These are phyloP conservation scores for Nicotiana obtusifolia DNA, from an alignment of 257 asterid species.

Conservation along the genomic window DNA sequence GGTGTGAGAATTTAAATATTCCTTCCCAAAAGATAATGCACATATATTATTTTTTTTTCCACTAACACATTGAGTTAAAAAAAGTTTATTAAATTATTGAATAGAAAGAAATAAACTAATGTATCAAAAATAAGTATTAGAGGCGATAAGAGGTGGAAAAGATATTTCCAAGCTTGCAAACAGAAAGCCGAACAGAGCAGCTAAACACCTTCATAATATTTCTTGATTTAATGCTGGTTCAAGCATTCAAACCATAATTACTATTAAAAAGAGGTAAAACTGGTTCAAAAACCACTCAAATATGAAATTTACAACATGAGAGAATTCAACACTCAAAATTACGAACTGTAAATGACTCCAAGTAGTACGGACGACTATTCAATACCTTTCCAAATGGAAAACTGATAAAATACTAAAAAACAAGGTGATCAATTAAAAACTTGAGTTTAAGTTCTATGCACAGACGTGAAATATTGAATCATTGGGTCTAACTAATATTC, in stretches of 20 bases:
- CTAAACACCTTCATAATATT: not conserved
- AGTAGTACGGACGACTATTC: not conserved
- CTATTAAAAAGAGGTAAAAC: not conserved
- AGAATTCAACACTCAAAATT: not conserved
- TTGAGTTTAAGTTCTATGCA: no score
- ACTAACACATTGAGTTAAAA: no score
- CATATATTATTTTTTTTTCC: no score
- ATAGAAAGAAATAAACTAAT: not conserved
- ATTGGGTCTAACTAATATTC: no score
- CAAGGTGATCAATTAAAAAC: no score
- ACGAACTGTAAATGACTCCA: not conserved
- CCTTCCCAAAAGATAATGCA: no score
- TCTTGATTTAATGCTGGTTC: not conserved
- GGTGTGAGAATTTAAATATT: no score
- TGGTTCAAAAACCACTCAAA: not conserved
- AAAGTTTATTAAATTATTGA: not conserved
- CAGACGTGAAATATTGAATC: no score
- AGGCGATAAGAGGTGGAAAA: not conserved
- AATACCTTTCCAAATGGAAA: no score
- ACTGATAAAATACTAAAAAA: no score
- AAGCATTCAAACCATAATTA: not conserved
- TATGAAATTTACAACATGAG: not conserved
- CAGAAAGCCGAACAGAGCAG: not conserved
- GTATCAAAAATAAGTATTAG: not conserved
- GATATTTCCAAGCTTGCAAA: not conserved